Evolutionary conservation across 2,329 filamentous ascomycete species (phyloP), one percentile per base, ranked within the genome.

Genomic region (Phoma sp.): DNA sequence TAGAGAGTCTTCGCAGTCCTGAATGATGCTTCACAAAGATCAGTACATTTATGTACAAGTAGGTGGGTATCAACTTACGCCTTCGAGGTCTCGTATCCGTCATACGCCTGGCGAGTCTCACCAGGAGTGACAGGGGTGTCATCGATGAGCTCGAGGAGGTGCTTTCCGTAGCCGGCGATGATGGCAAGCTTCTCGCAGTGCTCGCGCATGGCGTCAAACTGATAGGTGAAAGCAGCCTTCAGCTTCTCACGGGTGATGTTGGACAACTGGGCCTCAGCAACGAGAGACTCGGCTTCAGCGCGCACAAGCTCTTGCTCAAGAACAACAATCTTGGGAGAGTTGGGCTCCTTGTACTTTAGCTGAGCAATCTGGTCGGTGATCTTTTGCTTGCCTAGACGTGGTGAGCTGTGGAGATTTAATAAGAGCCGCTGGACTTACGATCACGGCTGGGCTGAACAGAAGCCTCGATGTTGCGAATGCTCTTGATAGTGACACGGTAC

Each of bases 181-280:
- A 99, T 96, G 72, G 95, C 95, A 20, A 98, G 85, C 83, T 99
- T 99, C 80, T 99, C 95, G 76, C 90, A 95, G 80, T 98, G 95
- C 82, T 99, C 95, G 57, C 92, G 91, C 62, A 99, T 87, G 36
- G 95, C 95, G 74, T 99, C 93, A 69, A 99, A 99, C 75, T 99
- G 95, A 81, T 98, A 99, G 47, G 89, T 90, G 80, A 97, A 99
- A 33, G 95, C 95, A 46, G 93, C 90, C 86, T 99, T 99, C 75
- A 99, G 88, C 85, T 99, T 99, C 81, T 99, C 93, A 69, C 95
- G 93, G 21, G 96, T 99, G 73, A 99, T 99, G 84, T 99, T 99
- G 75, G 93, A 97, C 46, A 99, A 85, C 80, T 99, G 95, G 7
- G 95, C 95, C 78, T 99, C 95, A 59, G 95, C 95, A 51, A 99